Conservation (phyloP, 2,329 filamentous ascomycete species). For the Talaromyces sp. region DNA sequence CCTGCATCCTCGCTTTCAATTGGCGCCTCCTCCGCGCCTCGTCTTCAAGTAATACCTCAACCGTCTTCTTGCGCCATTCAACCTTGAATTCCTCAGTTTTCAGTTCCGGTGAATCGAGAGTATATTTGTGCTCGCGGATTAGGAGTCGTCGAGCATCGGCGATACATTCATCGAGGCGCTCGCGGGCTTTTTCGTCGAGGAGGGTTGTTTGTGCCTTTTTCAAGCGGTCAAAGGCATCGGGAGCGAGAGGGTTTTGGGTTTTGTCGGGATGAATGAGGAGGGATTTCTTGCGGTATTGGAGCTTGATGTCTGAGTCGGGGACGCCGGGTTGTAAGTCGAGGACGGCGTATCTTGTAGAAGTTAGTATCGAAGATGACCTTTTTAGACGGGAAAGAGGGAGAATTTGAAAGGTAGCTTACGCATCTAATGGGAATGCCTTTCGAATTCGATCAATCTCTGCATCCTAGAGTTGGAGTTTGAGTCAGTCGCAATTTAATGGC, state of each 20-base stretch:
- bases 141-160: conserved; percentile 92
- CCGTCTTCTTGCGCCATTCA: conserved; percentile 86
- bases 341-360: conserved; percentile 67
- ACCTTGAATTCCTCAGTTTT: conserved; percentile 74
- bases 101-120: conserved; percentile 76
- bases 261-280: conserved; percentile 98
- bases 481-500: background rate
- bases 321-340: conserved; percentile 94
- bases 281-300: conserved; percentile 93
- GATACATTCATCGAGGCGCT: conserved; percentile 85
- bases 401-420: conserved; percentile 47
- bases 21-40: conserved; percentile 79
- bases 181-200: conserved; percentile 89
- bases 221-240: conserved; percentile 92
- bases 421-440: conserved; percentile 76
- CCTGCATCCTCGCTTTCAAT: conserved; percentile 90
- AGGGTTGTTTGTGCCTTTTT: conserved; percentile 91
- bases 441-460: conserved; percentile 93
- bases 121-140: conserved; percentile 92
- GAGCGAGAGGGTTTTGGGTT: conserved; percentile 81
- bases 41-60: conserved; percentile 85
- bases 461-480: conserved; percentile 56
- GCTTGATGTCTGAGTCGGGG: conserved; percentile 92
- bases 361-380: background rate
- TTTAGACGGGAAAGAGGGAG: too few relatives aligned